These are phyloP conservation scores for Isoetes engelmannii DNA, from an alignment of 83 land plant species.

Conservation along the genomic window DNA sequence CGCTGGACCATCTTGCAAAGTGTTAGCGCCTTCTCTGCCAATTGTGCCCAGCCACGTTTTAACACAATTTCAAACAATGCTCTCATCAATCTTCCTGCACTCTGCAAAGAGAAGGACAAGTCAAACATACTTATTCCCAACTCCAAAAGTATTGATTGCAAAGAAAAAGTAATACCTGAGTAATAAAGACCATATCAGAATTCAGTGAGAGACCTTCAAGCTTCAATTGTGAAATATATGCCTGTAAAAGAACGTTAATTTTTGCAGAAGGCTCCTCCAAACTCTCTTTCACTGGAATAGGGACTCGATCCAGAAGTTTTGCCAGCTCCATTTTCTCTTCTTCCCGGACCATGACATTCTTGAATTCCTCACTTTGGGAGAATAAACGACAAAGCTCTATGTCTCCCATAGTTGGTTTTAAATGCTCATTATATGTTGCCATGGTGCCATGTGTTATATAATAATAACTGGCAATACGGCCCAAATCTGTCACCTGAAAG, in stretches of 20 bases:
- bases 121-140: too few relatives aligned
- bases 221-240: slow-evolving; percentile 80
- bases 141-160: background rate
- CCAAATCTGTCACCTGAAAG: slow-evolving; percentile 85
- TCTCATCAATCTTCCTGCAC: slow-evolving; percentile 84
- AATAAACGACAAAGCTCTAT: slow-evolving; percentile 79
- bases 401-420: slow-evolving; percentile 93
- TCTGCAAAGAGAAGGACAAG: slow-evolving; percentile 36
- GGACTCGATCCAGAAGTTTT: slow-evolving; percentile 74
- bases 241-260: slow-evolving; percentile 84
- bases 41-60: slow-evolving; percentile 85
- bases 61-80: slow-evolving; percentile 87
- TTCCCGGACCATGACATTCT: slow-evolving; percentile 77
- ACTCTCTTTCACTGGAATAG: slow-evolving; percentile 68
- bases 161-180: slow-evolving; percentile 45
- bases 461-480: slow-evolving; percentile 88
- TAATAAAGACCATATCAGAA: slow-evolving; percentile 84
- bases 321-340: slow-evolving; percentile 90
- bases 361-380: slow-evolving; percentile 85
- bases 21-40: slow-evolving; percentile 84
- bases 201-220: slow-evolving; percentile 85
- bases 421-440: slow-evolving; percentile 76
- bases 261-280: slow-evolving; percentile 81
- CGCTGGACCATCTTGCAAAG: slow-evolving; percentile 77
- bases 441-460: slow-evolving; percentile 84